These are phyloP conservation scores for Mayamaea pseudoterrestris DNA, from an alignment of 108 stramenopile genomes.

Conservation along the genomic window DNA sequence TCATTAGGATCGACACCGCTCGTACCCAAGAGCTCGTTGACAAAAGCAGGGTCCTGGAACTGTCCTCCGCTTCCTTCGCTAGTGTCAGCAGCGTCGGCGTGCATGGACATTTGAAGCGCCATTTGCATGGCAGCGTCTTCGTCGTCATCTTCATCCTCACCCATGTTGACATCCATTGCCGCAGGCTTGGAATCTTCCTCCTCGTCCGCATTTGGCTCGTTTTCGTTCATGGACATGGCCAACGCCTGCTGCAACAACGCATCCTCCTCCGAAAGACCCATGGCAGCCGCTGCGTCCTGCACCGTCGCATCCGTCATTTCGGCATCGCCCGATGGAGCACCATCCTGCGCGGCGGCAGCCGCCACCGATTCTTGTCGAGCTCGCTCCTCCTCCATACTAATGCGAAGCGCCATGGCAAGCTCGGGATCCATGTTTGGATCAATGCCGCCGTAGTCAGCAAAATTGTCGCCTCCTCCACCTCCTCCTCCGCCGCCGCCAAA, in stretches of 20 bases:
- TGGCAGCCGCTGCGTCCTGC: conserved; percentile 17
- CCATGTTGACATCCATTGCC: conserved; percentile 8
- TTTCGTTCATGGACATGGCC: conserved; percentile 94
- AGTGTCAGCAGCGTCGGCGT: conserved; percentile 22
- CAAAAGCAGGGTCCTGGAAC: conserved; percentile 66
- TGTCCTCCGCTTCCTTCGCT: conserved; percentile 15
- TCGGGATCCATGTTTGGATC: conserved; percentile 98
- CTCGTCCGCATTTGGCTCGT: conserved; percentile 24
- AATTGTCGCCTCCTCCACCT: conserved; percentile 56
- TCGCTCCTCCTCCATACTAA: conserved; percentile 96
- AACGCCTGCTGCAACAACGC: conserved; percentile 90
- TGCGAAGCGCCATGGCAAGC: conserved; percentile 95
- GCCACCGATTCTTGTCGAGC: conserved; percentile 63
- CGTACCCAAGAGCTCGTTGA: conserved; percentile 60
- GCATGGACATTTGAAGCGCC: conserved; percentile 86
- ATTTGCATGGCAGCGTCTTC: conserved; percentile 85
- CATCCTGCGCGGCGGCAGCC: conserved; percentile 24
- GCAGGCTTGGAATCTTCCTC: conserved; percentile 17
- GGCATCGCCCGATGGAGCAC: conserved; percentile 15
- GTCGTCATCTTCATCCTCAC: conserved; percentile 50
- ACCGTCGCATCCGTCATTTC: conserved; percentile 22
- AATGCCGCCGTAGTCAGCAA: conserved; percentile 87
- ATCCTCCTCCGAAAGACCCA: conserved; percentile 64
- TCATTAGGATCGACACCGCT: conserved; percentile 89
- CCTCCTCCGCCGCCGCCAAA: conserved; percentile 21